Evolutionary conservation across 768 basidiomycete species (phyloP), one percentile per base, ranked within the genome.

Genomic region (Leucocoprinus sp.): DNA sequence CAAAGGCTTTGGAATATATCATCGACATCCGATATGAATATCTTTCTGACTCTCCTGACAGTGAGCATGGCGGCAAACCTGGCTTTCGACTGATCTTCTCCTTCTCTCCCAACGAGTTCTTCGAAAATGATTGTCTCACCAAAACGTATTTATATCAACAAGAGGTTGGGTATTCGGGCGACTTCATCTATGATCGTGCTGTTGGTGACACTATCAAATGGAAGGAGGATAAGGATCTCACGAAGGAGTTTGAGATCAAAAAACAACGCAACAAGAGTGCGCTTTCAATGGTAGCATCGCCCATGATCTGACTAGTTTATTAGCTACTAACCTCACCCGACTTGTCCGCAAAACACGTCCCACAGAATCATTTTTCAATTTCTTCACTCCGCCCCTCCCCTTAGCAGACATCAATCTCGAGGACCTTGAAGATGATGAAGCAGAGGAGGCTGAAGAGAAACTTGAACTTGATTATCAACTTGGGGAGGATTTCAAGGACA

Each of bases 181-280:
- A 98, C 70, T 96, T 95, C 59, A 81, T 95, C 39, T 99, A 95
- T 65, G 92, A 96, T 71, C 84, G 80, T 50, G 91, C 95, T 37
- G 80, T 89, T 58, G 95, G 95, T n/a, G 85, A 84, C 36, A 76
- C 83, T 58, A 93, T 99, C 69, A 80, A 83, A 64, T 99, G 95
- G 95, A 95, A 95, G 69, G 93, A 90, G 64, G 93, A 95, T 56
- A 93, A 96, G 70, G 91, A 99, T 67, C 74, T 99, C 48, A 99
- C 95, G 42, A 91, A 92, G 69, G 88, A 89, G 68, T 87, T 90
- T 56, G 95, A 98, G 71, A 93, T 97, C 64, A 96, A 95, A 77
- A 97, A 96, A 74, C 95, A 98, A 69, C 74, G 95, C 58, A 99
- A 99, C 71, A 99, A 97, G 77, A 93, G 93, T 96, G 57, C 45